Percentiles rank a stretch among this genome's conserved stretches.
Evolutionary conservation across 2,329 filamentous ascomycete species (phyloP).

Genomic region (Diaporthe citrichinensis): DNA sequence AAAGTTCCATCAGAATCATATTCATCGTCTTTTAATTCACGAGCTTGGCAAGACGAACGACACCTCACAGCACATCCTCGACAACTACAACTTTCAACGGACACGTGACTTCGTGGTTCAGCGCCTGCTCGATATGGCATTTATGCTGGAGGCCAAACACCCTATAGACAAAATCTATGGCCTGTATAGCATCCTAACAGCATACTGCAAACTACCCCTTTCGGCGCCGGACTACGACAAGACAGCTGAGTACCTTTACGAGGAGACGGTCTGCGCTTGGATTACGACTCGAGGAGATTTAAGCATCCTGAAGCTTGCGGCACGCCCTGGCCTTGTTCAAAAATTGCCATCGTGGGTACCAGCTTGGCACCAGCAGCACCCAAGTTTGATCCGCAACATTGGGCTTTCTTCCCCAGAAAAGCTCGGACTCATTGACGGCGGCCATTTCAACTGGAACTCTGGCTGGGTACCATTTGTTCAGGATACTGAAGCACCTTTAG

Average conservation of each 20-base stretch:
- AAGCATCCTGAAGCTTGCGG: conserved; percentile 2
- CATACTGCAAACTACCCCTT: neutral
- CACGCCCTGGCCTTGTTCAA: neutral
- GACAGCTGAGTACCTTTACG: neutral
- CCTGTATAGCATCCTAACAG: neutral
- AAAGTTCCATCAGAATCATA: neutral
- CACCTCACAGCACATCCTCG: neutral
- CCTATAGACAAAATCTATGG: conserved; percentile 11
- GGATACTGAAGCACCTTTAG: neutral
- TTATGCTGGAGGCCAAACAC: neutral
- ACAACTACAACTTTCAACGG: neutral
- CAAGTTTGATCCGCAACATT: neutral
- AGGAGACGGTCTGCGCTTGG: conserved; percentile 3
- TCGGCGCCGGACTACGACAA: neutral
- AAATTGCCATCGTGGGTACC: conserved; percentile 19
- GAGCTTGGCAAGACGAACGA: too few relatives aligned
- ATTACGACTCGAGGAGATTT: neutral
- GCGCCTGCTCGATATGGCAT: neutral
- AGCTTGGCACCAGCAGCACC: neutral
- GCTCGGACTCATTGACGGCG: accelerated
- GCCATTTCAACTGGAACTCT: neutral
- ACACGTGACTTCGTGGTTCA: neutral
- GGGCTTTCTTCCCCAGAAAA: neutral
- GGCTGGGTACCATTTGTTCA: neutral
- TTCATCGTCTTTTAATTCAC: neutral